Evolutionary conservation across 73 alveolate species (phyloP), one percentile per base, ranked within the genome.

Genomic region (Durusdinium trenchii): DNA sequence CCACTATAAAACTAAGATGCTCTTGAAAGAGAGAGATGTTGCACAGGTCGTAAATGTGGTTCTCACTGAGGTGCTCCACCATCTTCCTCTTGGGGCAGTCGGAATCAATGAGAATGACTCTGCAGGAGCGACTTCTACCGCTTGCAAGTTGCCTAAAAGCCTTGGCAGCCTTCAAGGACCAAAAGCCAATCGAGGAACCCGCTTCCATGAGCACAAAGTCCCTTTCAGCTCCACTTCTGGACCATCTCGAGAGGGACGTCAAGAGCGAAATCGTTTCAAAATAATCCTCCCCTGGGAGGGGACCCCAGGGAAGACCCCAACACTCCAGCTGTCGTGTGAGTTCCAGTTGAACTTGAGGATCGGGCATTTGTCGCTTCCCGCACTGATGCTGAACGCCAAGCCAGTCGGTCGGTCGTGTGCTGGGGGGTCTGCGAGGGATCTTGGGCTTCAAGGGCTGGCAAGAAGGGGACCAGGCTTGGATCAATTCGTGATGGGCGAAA

Each of bases 161-260:
- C 38, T 83, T 83, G 35, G 75, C 94, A n/a, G 94, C 94, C 94
- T 83, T 83, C 50, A 51, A 28, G 9, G 94, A 30, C 94, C 94
- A 83, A 40, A 48, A 51, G 75, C 94, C 94, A 30, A 46, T 51
- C 50, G 42, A 28, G 52, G 94, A 50, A 42, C 94, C 94, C 26
- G 94, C 94, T 42, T 83, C 94, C 50, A 83, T 48, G 46, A 83
- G 75, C 0, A 83, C 75, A n/a, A 83, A 83, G 51, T 50, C 30
- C 30, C 32, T n/a, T n/a, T n/a, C 7, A 0, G 76, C 50, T 38
- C 75, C 94, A 32, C 50, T n/a, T n/a, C n/a, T n/a, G n/a, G n/a
- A n/a, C n/a, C n/a, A n/a, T n/a, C n/a, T n/a, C 36, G 52, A 6
- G 3, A 83, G 75, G 3, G 94, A 71, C 35, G 47, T 48, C 54